Percentiles rank a stretch among this genome's conserved stretches.
phyloP scores from a whole-genome alignment of 768 basidiomycete species.

The Suillus sp. region DNA sequence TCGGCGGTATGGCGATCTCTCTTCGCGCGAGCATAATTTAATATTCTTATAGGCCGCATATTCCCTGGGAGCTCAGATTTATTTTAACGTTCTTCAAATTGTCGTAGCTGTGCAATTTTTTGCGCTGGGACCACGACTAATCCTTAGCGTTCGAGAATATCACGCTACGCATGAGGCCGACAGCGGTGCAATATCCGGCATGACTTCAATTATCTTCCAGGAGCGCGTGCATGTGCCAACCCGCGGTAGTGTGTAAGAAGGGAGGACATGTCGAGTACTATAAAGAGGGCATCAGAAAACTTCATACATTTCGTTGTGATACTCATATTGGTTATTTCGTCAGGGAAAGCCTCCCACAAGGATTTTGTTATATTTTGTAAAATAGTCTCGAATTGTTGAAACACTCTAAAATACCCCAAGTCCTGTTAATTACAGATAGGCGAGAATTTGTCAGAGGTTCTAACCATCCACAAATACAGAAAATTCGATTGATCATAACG shows the following conservation, averaged over 20 bases:
- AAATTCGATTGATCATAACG: no score
- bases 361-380: no score
- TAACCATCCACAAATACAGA: no score
- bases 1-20: background rate
- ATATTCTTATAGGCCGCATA: background rate
- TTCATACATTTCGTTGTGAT: background rate
- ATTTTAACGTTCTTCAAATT: background rate
- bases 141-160: background rate
- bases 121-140: background rate
- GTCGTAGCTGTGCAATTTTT: background rate
- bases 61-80: background rate
- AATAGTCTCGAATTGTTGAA: no score
- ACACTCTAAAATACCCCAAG: no score
- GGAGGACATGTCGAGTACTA: background rate
- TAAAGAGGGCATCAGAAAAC: background rate
- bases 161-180: background rate
- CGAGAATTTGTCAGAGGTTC: no score
- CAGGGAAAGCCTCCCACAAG: no score
- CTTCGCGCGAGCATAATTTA: background rate
- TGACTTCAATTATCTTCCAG: background rate
- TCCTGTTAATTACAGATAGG: no score
- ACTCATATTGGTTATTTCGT: no score
- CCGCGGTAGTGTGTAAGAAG: background rate
- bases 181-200: background rate
- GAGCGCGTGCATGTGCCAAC: background rate